Evolutionary conservation across 1,139 yeast genomes (phyloP).

Genomic region (Geotrichum reessii): DNA sequence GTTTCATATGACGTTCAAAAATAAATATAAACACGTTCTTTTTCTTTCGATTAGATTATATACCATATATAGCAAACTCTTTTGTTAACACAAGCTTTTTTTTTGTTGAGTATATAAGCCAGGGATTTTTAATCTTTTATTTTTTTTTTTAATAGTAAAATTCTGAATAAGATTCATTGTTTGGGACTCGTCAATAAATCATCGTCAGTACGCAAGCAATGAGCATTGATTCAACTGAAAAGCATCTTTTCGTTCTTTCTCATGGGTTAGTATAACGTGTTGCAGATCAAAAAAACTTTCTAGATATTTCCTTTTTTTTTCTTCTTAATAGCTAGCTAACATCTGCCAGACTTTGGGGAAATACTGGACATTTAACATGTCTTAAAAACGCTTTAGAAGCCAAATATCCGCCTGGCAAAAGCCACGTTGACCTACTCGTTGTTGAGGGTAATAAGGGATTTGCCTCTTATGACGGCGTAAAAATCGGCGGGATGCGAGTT

Average conservation of each 20-base stretch:
- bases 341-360: constrained; percentile 63
- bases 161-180: not conserved
- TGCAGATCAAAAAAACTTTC: not conserved
- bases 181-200: not conserved
- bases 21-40: too few relatives aligned
- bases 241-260: constrained; percentile 68
- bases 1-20: not conserved
- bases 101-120: too few relatives aligned
- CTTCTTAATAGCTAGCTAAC: not conserved
- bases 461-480: constrained; percentile 82
- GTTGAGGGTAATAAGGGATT: constrained; percentile 69
- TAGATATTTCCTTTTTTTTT: not conserved
- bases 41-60: too few relatives aligned
- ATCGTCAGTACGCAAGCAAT: not conserved
- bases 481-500: constrained; percentile 62
- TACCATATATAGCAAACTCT: too few relatives aligned
- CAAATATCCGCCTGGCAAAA: constrained; percentile 35
- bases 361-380: constrained; percentile 63
- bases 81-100: not conserved
- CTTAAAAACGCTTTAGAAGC: constrained; percentile 50
- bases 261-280: constrained; percentile 53
- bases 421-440: constrained; percentile 50
- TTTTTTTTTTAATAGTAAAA: not conserved
- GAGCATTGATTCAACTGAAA: constrained; percentile 4
- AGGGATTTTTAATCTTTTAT: not conserved